Evolutionary conservation across 116 monocot genomes (phyloP).

Genomic region (Zostera marina): DNA sequence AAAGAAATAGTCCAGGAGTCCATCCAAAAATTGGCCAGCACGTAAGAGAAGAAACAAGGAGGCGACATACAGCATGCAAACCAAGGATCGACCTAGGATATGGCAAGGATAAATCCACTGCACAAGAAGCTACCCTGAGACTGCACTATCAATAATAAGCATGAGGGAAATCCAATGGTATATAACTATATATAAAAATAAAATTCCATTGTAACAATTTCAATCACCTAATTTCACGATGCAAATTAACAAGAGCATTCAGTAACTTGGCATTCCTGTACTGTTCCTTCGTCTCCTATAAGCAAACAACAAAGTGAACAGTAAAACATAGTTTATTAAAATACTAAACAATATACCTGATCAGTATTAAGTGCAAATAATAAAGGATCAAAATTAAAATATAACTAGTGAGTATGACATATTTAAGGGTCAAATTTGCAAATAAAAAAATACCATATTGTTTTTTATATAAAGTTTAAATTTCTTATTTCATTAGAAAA

Average conservation of each 20-base stretch:
- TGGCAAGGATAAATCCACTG: slow-evolving; percentile 47
- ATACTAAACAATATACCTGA: background rate
- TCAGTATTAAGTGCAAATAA: too few species aligned
- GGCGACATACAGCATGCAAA: slow-evolving; percentile 66
- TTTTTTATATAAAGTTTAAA: too few species aligned
- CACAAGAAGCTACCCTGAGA: slow-evolving; percentile 66
- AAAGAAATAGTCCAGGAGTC: slow-evolving; percentile 79
- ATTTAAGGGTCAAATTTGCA: too few species aligned
- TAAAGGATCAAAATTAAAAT: too few species aligned
- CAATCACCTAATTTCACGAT: slow-evolving; percentile 81
- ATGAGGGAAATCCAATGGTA: background rate
- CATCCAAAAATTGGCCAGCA: slow-evolving; percentile 87
- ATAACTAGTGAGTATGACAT: too few species aligned
- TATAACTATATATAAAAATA: background rate
- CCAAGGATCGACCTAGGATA: slow-evolving; percentile 52
- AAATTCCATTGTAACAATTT: background rate
- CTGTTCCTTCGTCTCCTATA: slow-evolving; percentile 70
- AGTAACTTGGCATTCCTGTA: slow-evolving; percentile 89
- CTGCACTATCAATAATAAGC: slow-evolving; percentile 25
- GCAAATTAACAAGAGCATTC: slow-evolving; percentile 62
- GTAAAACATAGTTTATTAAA: background rate
- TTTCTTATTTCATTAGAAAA: too few species aligned
- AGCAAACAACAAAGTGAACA: background rate
- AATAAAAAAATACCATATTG: too few species aligned
- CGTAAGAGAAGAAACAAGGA: slow-evolving; percentile 74